Evolutionary conservation across 441 rosid genomes (phyloP), one percentile per base, ranked within the genome.

Genomic region (Cnidoscolus chayamansa): DNA sequence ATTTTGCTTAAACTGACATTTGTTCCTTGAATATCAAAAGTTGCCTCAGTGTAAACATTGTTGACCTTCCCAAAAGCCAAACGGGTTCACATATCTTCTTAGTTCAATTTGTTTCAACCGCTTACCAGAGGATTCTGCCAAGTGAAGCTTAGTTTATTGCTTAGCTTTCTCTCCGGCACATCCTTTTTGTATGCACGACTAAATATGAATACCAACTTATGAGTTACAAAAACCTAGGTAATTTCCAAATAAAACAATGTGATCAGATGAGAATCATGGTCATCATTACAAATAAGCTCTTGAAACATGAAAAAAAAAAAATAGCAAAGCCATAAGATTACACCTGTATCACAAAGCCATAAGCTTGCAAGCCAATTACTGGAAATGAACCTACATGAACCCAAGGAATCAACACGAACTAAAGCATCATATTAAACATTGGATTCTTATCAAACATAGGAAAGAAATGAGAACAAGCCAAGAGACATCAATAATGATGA

Each of bases 251-350:
- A 7, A 30, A 60, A 15, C 40, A 20, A 62, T 31, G 47, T 31
- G 37, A 53, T 56, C 3, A 63, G 9, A 30, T 53, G 12, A 68
- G 25, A 15, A 25, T 74, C 32, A 35, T 67, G 72, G 49, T 65
- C 56, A 19, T 7, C 10, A 0, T 68, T 6, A 43, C 32, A 56
- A 62, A 63, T n/a, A 17, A 40, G 17, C 12, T 16, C 15, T 31
- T 5, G n/a, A 58, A 45, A 16, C 58, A 25, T 25, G 25, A 25
- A 25, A 9, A 25, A 19, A 19, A 48, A 67, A 66, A 49, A 32
- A 31, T 10, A 65, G 68, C 4, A 37, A 10, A 35, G 16, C 58
- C 10, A 19, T 56, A 65, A 4, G 0, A 64, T 19, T 20, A 19
- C 13, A 40, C 12, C 4, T 1, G 63, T 51, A 58, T 47, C 30